Evolutionary conservation across 495 filamentous ascomycete genomes (phyloP).

Genomic region (Xeromyces bisporus): DNA sequence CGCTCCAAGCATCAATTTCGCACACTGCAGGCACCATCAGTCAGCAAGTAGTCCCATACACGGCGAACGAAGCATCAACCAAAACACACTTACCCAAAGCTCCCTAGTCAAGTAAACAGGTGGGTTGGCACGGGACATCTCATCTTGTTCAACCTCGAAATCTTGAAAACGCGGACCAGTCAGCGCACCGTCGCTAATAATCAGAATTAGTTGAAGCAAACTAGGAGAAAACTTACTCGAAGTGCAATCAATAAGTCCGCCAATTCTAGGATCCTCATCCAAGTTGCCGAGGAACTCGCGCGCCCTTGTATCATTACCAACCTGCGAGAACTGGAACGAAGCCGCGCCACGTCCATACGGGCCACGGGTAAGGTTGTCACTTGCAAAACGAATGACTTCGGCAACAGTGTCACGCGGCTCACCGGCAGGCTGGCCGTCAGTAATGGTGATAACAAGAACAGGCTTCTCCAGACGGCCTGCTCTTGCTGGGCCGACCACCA

Average conservation of each 20-base stretch:
- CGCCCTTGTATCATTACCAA: conserved; percentile 50
- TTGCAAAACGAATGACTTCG: conserved; percentile 33
- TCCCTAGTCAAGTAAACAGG: conserved; percentile 45
- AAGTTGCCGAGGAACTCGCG: conserved; percentile 44
- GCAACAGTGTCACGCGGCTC: conserved; percentile 31
- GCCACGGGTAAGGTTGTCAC: conserved; percentile 26
- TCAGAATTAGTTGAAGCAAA: neutral
- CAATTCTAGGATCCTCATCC: conserved; percentile 46
- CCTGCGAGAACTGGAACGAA: conserved; percentile 58
- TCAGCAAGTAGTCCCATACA: neutral
- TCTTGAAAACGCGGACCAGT: conserved; percentile 23
- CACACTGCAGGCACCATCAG: conserved; percentile 23
- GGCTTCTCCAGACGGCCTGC: conserved; percentile 41
- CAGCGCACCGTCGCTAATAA: neutral
- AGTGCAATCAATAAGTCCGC: conserved; percentile 50
- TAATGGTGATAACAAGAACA: conserved; percentile 52
- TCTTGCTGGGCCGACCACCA: conserved; percentile 36
- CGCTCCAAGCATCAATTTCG: conserved; percentile 54
- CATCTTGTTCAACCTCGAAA: conserved; percentile 48
- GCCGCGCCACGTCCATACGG: conserved; percentile 36
- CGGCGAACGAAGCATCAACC: neutral
- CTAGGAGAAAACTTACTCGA: conserved; percentile 39
- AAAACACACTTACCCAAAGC: conserved; percentile 35
- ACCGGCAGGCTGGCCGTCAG: conserved; percentile 48
- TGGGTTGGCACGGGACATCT: conserved; percentile 39